Percentiles rank a stretch among this genome's conserved stretches.
Conservation (phyloP, 805 yeast species). For the Wickerhamiella azymoides region DNA sequence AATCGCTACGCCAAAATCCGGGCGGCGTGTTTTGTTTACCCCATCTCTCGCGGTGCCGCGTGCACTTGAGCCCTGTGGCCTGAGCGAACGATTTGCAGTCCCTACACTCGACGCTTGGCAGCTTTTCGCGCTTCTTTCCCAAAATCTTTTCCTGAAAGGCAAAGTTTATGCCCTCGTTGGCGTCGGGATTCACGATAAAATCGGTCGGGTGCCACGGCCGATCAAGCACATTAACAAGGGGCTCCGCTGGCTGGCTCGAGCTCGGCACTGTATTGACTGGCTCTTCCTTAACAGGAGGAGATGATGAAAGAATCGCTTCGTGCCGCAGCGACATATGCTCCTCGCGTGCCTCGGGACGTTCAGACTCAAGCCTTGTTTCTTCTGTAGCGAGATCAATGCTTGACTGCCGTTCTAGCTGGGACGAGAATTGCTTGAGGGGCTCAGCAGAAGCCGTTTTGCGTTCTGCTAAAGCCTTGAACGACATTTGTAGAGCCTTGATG, state of each 20-base stretch:
- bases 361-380: neutral
- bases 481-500: neutral
- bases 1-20: slow-evolving; percentile 45
- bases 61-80: slow-evolving; percentile 10
- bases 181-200: slow-evolving; percentile 25
- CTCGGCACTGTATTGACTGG: neutral
- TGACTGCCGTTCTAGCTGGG: neutral
- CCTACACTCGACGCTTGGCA: slow-evolving; percentile 27
- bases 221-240: slow-evolving; percentile 2
- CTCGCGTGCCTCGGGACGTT: neutral
- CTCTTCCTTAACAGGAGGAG: neutral
- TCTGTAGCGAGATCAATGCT: neutral
- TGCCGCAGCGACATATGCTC: neutral
- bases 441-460: neutral
- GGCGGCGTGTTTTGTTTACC: slow-evolving; percentile 37
- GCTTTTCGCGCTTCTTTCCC: slow-evolving; percentile 24
- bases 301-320: neutral
- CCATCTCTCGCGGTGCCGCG: slow-evolving; percentile 22
- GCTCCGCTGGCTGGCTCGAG: neutral
- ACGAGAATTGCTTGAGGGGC: neutral
- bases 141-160: slow-evolving; percentile 28
- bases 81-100: slow-evolving; percentile 20
- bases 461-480: neutral
- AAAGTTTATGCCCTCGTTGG: slow-evolving; percentile 15
- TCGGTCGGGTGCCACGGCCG: slow-evolving; percentile 30